A percentile compares a stretch with the other conserved stretches of the same genome.
phyloP scores from a whole-genome alignment of 2,329 filamentous ascomycete genomes.

The Diaporthe sp. region DNA sequence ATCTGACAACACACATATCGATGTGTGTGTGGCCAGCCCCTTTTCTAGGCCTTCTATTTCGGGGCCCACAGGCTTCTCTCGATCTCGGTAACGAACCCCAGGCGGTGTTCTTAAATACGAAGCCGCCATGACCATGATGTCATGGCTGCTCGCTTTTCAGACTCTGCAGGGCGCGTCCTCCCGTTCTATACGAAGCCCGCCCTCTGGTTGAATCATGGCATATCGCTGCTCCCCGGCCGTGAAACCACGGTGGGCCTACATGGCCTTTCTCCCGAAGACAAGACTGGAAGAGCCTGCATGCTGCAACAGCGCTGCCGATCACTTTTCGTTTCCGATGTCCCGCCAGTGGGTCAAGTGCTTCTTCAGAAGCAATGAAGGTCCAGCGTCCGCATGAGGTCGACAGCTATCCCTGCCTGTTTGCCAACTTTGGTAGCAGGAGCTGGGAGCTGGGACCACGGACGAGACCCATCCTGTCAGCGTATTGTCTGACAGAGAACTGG shows the following conservation, averaged over 20 bases:
- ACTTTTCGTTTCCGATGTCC: slow-evolving; percentile 11
- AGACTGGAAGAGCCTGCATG: slow-evolving; percentile 9
- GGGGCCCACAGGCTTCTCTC: slow-evolving; percentile 25
- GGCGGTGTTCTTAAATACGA: slow-evolving; percentile 5
- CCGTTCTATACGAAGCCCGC: slow-evolving; percentile 12
- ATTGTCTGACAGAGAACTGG: slow-evolving; percentile 1
- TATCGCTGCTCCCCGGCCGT: slow-evolving; percentile 20
- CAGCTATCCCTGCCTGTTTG: slow-evolving; percentile 21
- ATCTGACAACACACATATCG: neutral
- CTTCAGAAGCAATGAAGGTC: slow-evolving; percentile 23
- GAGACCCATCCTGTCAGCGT: neutral
- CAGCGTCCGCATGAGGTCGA: neutral
- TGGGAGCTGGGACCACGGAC: slow-evolving; percentile 14
- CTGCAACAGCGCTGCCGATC: slow-evolving; percentile 25
- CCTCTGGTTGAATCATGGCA: slow-evolving; percentile 19
- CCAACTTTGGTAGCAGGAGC: slow-evolving; percentile 6
- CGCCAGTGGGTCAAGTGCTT: slow-evolving; percentile 17
- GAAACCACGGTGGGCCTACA: slow-evolving; percentile 17
- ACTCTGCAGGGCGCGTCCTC: neutral
- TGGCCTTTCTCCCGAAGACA: neutral
- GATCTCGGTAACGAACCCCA: slow-evolving; percentile 29
- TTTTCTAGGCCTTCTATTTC: slow-evolving; percentile 24
- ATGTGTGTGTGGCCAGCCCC: neutral
- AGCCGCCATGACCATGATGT: slow-evolving; percentile 22
- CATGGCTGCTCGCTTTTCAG: slow-evolving; percentile 13